Base-by-base conservation (phyloP, 768 basidiomycete genomes). In the Obba rivulosa region DNA sequence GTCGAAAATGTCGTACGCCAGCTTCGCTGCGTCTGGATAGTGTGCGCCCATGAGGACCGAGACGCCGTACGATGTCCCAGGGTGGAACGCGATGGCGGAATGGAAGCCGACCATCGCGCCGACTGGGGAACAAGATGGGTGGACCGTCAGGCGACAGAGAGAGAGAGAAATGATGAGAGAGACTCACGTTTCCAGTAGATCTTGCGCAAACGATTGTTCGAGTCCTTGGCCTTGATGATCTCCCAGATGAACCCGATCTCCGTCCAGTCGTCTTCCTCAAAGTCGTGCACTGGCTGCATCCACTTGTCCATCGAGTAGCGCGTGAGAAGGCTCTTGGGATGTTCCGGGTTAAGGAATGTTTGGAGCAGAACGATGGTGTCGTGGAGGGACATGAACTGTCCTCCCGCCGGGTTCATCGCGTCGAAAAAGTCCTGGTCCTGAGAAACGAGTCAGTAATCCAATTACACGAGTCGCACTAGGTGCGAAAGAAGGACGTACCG, bases 381-480 rank as follows among this genome's bases (percentile, higher is more conserved):
- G 1, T 68, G 55, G 11, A 80, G 62, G 0, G 77, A 78, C 50
- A 71, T 69, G 54, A 74, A 76, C 51, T 81, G 78, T 1, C 77
- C 78, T 2, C 72, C 78, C 2, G 73, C 57, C 2, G 77, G 66
- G 48, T 77, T 75, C 51, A 58, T 58, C 0, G 66, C 57, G 42
- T 73, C 71, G 16, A 59, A 49, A 48, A 77, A 67, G 43, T 67
- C 64, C 11, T 59, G 55, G 45, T 77, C 74, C 68, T 75, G 36
- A 20, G 13, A 8, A 18, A 35, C 11, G 17, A 17, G 34, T 41
- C 11, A 36, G 18, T 43, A 17, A 51, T 1, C 17, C 57, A 28
- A 39, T 2, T 8, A 17, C 8, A 34, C 13, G 4, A 43, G 3
- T 47, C 9, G 23, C 11, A 3, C 4, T 11, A 14, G 39, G 10